These are phyloP conservation scores for Cercospora brassicicola DNA, from an alignment of 2,329 filamentous ascomycete species.

Conservation along the genomic window DNA sequence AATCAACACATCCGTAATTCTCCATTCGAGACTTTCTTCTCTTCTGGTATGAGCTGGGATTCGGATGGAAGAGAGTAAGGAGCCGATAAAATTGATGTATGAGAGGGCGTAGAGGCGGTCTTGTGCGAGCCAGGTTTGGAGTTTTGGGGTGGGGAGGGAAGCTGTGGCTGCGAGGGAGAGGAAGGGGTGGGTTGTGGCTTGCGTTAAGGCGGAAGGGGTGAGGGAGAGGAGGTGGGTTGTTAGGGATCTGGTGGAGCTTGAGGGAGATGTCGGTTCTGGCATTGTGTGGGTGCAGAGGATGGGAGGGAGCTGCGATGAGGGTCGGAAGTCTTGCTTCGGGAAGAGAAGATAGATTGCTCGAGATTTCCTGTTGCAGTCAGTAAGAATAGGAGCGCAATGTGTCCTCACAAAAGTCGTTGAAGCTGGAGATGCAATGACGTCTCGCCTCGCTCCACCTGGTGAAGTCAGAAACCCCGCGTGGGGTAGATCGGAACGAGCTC, in stretches of 20 bases:
- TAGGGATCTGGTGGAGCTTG: too few species aligned
- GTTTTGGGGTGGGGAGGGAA: conserved; percentile 55
- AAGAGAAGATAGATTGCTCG: not conserved
- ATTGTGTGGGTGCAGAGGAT: too few species aligned
- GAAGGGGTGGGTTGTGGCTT: conserved; percentile 67
- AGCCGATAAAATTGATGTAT: conserved; percentile 67
- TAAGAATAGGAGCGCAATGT: not conserved
- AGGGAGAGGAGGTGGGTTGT: conserved; percentile 60
- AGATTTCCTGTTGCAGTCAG: not conserved
- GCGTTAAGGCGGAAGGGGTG: too few species aligned
- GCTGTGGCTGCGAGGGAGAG: conserved; percentile 64
- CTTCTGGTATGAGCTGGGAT: conserved; percentile 47
- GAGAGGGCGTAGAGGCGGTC: conserved; percentile 70
- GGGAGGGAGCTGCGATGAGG: too few species aligned
- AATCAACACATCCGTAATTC: conserved; percentile 62
- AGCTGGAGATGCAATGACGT: conserved; percentile 10
- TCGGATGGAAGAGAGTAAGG: conserved; percentile 61
- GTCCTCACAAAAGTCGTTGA: too few species aligned
- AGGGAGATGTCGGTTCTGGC: too few species aligned
- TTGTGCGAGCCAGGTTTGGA: conserved; percentile 69
- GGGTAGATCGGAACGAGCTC: not conserved
- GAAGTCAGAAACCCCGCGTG: conserved; percentile 7
- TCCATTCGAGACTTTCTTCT: conserved; percentile 54
- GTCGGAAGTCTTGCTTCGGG: too few species aligned
- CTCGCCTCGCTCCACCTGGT: conserved; percentile 4